These are phyloP conservation scores for Podospora bellae-mahoneyi DNA, from an alignment of 495 filamentous ascomycete genomes.

Conservation along the genomic window DNA sequence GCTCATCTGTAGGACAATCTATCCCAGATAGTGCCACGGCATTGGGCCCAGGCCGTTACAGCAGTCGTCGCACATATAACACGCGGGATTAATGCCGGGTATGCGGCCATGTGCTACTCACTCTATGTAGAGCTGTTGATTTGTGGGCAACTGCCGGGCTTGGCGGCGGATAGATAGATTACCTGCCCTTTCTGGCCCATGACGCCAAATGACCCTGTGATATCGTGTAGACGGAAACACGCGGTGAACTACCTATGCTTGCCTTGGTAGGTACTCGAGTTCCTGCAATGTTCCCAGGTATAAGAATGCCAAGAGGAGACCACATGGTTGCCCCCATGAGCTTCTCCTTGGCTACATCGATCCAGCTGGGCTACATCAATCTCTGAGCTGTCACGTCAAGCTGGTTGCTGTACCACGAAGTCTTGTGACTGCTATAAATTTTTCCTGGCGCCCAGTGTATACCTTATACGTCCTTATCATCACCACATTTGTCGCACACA, in stretches of 20 bases:
- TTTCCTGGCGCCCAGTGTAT: neutral
- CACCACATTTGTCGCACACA: neutral
- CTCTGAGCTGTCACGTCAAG: conserved; percentile 3
- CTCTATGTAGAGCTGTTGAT: conserved; percentile 3
- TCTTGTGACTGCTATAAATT: neutral
- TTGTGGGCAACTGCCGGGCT: conserved; percentile 11
- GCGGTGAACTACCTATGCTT: neutral
- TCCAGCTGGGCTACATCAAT: neutral
- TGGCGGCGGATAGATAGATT: conserved; percentile 9
- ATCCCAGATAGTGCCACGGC: neutral
- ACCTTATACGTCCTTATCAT: no score
- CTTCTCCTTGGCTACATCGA: conserved; percentile 4
- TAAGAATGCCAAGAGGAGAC: conserved; percentile 9
- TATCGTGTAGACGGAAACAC: neutral
- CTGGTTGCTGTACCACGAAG: neutral
- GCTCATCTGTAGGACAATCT: neutral
- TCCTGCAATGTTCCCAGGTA: neutral
- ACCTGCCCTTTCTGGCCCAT: conserved; percentile 10
- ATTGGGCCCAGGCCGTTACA: neutral
- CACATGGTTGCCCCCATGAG: neutral
- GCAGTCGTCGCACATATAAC: neutral
- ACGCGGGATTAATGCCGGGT: conserved; percentile 6
- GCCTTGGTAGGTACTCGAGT: neutral
- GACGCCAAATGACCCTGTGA: conserved; percentile 2
- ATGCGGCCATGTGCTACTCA: neutral